phyloP scores from a whole-genome alignment of 2,329 filamentous ascomycete species.

The Whalleya microplaca region DNA sequence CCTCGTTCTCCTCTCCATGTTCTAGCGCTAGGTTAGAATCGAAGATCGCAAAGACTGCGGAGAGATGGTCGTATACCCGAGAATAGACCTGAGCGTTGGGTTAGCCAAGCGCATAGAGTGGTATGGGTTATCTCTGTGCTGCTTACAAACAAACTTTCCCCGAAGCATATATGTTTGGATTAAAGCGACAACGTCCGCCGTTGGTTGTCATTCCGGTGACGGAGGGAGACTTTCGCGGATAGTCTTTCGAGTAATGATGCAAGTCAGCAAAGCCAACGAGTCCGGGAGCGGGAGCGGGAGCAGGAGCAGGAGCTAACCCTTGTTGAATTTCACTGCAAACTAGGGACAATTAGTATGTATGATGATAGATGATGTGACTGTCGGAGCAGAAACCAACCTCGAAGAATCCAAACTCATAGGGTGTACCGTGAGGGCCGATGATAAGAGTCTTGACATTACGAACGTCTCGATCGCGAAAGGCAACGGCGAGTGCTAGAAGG shows the following conservation, averaged over 20 bases:
- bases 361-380: not conserved
- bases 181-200: constrained; percentile 84
- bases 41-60: constrained; percentile 4
- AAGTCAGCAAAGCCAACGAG: constrained; percentile 9
- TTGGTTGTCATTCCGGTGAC: constrained; percentile 83
- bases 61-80: constrained; percentile 64
- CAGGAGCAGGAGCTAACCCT: constrained; percentile 55
- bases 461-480: constrained; percentile 85
- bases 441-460: constrained; percentile 86
- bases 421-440: constrained; percentile 89
- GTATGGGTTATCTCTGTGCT: constrained; percentile 18
- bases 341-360: constrained; percentile 44
- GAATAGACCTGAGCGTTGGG: constrained; percentile 66
- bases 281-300: constrained; percentile 1
- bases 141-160: constrained; percentile 92
- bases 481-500: constrained; percentile 75
- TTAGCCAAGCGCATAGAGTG: constrained; percentile 11
- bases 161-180: constrained; percentile 91
- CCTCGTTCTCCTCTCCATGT: constrained; percentile 91
- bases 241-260: constrained; percentile 61
- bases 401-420: constrained; percentile 97
- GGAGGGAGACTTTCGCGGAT: constrained; percentile 69
- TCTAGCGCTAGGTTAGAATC: constrained; percentile 47
- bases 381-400: constrained; percentile 63
- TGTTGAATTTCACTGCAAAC: constrained; percentile 78